Conservation (phyloP, 2,329 filamentous ascomycete genomes). For the Corynespora cassiicola region DNA sequence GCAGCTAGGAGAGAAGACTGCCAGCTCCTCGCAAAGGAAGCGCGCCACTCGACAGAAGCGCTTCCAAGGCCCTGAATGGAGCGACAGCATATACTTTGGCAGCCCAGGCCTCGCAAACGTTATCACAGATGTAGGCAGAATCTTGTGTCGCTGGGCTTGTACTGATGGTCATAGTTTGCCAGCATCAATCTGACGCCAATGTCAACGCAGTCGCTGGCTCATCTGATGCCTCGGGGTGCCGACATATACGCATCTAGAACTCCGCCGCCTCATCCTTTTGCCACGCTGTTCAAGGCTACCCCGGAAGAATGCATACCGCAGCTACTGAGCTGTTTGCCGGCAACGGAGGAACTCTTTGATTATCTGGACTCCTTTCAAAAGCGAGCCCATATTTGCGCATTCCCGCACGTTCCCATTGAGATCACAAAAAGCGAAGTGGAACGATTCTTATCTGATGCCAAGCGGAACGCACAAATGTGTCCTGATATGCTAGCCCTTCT, state of each 20-base stretch:
- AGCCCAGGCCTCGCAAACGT: constrained; percentile 57
- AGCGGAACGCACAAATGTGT: constrained; percentile 50
- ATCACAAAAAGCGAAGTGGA: constrained; percentile 53
- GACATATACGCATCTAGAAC: constrained; percentile 50
- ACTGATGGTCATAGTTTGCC: constrained; percentile 56
- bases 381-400: constrained; percentile 52
- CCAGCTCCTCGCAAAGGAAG: constrained; percentile 27
- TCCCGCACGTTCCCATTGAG: constrained; percentile 53
- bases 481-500: constrained; percentile 58
- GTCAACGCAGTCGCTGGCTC: constrained; percentile 47
- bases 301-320: constrained; percentile 42
- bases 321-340: constrained; percentile 47
- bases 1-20: constrained; percentile 22
- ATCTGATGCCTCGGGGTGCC: constrained; percentile 49
- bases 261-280: constrained; percentile 51
- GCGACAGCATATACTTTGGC: constrained; percentile 58
- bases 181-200: constrained; percentile 44
- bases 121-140: constrained; percentile 52
- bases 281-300: constrained; percentile 49
- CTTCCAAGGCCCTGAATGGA: constrained; percentile 48
- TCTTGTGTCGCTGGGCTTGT: no score
- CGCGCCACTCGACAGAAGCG: constrained; percentile 38
- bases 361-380: constrained; percentile 52
- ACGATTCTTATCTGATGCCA: constrained; percentile 50
- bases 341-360: constrained; percentile 44